Evolutionary conservation across 768 basidiomycete genomes (phyloP).

Genomic region (Termitomyces sp.): DNA sequence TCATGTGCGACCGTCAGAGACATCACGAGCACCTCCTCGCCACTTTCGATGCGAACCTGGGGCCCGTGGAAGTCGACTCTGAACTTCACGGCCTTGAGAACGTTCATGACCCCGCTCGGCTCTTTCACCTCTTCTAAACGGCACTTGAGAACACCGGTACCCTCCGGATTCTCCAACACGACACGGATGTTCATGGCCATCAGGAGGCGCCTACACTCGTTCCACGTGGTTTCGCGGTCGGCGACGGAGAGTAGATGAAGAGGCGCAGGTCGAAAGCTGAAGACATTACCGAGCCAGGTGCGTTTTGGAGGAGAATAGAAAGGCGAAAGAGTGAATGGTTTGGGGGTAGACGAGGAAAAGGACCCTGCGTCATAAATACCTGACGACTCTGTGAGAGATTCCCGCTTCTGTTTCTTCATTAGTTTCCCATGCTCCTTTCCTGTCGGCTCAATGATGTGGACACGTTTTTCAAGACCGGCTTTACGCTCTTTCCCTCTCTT

Average conservation of each 20-base stretch:
- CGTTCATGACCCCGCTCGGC: constrained; percentile 47
- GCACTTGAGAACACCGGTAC: constrained; percentile 73
- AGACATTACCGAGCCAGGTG: constrained; percentile 86
- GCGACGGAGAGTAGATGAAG: constrained; percentile 58
- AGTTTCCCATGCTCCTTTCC: constrained; percentile 33
- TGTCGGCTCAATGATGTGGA: constrained; percentile 55
- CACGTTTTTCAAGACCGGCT: constrained; percentile 28
- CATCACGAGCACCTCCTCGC: constrained; percentile 46
- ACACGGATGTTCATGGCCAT: constrained; percentile 70
- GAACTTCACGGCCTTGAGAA: constrained; percentile 75
- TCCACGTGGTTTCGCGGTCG: constrained; percentile 63
- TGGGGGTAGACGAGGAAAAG: constrained; percentile 32
- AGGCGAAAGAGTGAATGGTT: constrained; percentile 37
- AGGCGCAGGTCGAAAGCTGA: constrained; percentile 75
- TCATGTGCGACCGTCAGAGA: constrained; percentile 73
- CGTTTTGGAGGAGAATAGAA: constrained; percentile 50
- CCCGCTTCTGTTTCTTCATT: constrained; percentile 23
- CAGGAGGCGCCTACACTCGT: constrained; percentile 72
- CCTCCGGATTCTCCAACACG: constrained; percentile 61
- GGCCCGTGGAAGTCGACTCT: constrained; percentile 69
- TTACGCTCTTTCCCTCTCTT: constrained; percentile 36
- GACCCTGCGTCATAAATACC: constrained; percentile 46
- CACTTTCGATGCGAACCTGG: constrained; percentile 30
- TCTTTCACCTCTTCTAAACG: constrained; percentile 66
- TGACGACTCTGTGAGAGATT: constrained; percentile 29